Conservation (phyloP, 441 rosid genomes). For the Syzygium malaccense region DNA sequence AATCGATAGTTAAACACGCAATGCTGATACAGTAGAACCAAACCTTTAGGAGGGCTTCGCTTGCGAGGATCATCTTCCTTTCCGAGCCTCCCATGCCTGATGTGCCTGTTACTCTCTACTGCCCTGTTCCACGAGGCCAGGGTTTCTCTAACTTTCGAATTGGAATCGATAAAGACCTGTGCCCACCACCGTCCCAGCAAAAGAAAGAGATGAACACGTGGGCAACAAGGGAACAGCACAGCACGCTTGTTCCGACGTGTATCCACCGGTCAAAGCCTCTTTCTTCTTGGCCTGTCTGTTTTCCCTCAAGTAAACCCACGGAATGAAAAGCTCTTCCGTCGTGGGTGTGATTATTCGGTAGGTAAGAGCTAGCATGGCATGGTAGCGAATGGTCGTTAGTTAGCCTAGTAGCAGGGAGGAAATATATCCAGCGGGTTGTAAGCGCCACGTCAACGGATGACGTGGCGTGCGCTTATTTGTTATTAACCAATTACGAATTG, state of each 20-base stretch:
- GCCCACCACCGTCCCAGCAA: neutral
- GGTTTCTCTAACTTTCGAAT: neutral
- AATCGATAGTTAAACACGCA: neutral
- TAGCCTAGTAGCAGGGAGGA: no score
- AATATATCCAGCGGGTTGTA: no score
- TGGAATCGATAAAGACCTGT: no score
- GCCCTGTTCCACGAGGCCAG: neutral
- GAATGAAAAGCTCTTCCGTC: neutral
- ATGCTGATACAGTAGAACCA: neutral
- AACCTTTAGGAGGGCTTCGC: neutral
- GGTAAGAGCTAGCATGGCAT: neutral
- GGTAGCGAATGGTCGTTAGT: no score
- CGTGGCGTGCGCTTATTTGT: no score
- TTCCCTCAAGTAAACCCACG: neutral
- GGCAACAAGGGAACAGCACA: neutral
- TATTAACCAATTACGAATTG: no score
- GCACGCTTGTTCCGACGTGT: neutral
- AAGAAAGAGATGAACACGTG: neutral
- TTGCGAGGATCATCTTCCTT: neutral
- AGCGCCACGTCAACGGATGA: no score
- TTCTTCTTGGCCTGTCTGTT: neutral
- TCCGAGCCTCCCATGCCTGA: neutral
- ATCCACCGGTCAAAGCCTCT: neutral
- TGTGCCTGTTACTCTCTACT: neutral
- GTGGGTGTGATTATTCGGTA: neutral